Conservation (phyloP, 257 asterid species). For the Gardenia jasminoides region DNA sequence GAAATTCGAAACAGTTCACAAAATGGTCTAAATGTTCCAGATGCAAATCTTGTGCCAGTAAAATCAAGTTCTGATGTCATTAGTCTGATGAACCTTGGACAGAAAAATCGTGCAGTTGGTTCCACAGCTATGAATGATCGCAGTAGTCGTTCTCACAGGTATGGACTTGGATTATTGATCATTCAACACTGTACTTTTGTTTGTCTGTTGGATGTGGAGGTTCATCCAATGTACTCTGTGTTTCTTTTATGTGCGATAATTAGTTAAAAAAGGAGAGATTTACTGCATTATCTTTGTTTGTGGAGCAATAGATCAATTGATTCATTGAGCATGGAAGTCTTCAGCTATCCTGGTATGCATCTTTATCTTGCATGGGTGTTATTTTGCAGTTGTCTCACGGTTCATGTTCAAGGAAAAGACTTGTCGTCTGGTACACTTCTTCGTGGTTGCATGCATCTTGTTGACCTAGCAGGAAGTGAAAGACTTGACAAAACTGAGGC, state of each 20-base stretch:
- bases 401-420: constrained; percentile 84
- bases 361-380: constrained; percentile 7
- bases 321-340: background rate
- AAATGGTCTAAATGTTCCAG: constrained; percentile 64
- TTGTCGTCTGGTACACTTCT: constrained; percentile 56
- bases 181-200: background rate
- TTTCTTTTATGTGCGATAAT: background rate
- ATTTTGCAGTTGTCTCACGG: constrained; percentile 71
- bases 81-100: constrained; percentile 73
- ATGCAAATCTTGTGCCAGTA: constrained; percentile 69
- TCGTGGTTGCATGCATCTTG: constrained; percentile 84
- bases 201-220: background rate
- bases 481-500: constrained; percentile 71
- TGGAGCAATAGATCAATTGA: background rate
- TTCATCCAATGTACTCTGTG: background rate
- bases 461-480: constrained; percentile 95
- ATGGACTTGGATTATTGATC: background rate
- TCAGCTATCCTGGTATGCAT: background rate
- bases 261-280: background rate
- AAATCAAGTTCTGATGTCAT: constrained; percentile 64
- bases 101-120: constrained; percentile 71
- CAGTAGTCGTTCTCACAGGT: constrained; percentile 95
- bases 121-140: constrained; percentile 70
- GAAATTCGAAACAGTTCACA: constrained; percentile 60
- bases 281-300: background rate